phyloP scores from a whole-genome alignment of 495 filamentous ascomycete species.

The Tuber borchii region DNA sequence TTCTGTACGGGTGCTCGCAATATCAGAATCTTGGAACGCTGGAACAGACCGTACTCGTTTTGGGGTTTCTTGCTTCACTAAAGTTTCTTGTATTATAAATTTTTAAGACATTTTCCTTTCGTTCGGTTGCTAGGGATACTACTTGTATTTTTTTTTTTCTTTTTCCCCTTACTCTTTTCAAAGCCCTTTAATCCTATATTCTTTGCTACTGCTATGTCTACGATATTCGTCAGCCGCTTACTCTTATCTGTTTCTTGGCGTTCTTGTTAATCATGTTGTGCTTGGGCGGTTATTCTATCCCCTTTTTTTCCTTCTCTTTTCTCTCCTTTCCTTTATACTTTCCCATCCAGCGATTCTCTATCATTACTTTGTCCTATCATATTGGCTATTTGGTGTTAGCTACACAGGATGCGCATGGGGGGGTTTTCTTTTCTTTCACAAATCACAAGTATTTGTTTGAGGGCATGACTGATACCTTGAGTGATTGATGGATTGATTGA shows the following conservation, averaged over 20 bases:
- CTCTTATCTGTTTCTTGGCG: background rate
- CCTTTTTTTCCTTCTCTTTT: background rate
- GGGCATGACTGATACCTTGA: background rate
- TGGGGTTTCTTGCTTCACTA: constrained; percentile 1
- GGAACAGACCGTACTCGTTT: background rate
- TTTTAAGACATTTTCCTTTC: background rate
- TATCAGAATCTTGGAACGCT: too few relatives aligned
- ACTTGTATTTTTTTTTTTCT: background rate
- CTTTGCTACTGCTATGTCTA: background rate
- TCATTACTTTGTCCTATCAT: background rate
- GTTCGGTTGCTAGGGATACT: background rate
- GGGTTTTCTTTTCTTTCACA: background rate
- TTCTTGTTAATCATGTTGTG: background rate
- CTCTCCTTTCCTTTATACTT: background rate
- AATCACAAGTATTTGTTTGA: background rate
- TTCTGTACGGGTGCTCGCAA: too few relatives aligned
- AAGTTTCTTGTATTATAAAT: constrained; percentile 5
- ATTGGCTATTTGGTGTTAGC: background rate
- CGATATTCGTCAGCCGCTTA: background rate
- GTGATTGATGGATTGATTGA: background rate
- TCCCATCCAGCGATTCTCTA: constrained; percentile 1
- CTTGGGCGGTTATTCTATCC: background rate
- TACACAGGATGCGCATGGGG: background rate
- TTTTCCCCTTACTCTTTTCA: background rate
- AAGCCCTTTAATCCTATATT: background rate